A percentile compares a stretch with the other conserved stretches of the same genome.
These are phyloP conservation scores for Pouteria campechiana DNA, from an alignment of 179 eudicot species.

Conservation along the genomic window DNA sequence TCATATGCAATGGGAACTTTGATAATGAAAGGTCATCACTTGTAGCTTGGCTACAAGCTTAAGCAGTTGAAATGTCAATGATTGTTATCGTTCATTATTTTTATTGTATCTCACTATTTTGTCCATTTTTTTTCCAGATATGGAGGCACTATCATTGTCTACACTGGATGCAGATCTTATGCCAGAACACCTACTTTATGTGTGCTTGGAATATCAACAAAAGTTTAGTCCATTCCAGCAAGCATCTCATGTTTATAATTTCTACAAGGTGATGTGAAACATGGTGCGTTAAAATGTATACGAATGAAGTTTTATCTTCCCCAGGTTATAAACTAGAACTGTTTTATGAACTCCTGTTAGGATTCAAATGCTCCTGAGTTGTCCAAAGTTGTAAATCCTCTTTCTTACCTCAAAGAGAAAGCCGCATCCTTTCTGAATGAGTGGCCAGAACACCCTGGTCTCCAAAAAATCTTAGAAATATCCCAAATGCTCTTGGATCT, in stretches of 20 bases:
- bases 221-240: constrained; percentile 22
- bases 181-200: constrained; percentile 69
- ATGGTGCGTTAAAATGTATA: not conserved
- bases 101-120: not conserved
- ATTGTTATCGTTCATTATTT: too few relatives aligned
- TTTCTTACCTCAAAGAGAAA: constrained; percentile 35
- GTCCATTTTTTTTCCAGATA: constrained; percentile 32
- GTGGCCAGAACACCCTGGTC: constrained; percentile 69
- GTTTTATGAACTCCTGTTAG: constrained; percentile 18
- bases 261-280: constrained; percentile 54
- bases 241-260: constrained; percentile 35
- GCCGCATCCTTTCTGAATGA: constrained; percentile 40
- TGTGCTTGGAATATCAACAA: constrained; percentile 72
- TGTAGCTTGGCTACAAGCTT: too few relatives aligned
- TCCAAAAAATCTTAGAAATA: constrained; percentile 66
- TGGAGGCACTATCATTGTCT: constrained; percentile 42
- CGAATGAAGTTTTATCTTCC: not conserved
- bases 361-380: constrained; percentile 69
- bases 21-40: constrained; percentile 39
- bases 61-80: too few relatives aligned
- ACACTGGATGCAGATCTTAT: constrained; percentile 51
- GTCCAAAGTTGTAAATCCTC: constrained; percentile 63
- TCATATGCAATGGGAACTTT: constrained; percentile 67
- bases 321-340: not conserved
- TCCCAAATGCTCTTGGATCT: constrained; percentile 69